Base-by-base conservation (phyloP, 768 basidiomycete genomes). In the Paxillus involutus region DNA sequence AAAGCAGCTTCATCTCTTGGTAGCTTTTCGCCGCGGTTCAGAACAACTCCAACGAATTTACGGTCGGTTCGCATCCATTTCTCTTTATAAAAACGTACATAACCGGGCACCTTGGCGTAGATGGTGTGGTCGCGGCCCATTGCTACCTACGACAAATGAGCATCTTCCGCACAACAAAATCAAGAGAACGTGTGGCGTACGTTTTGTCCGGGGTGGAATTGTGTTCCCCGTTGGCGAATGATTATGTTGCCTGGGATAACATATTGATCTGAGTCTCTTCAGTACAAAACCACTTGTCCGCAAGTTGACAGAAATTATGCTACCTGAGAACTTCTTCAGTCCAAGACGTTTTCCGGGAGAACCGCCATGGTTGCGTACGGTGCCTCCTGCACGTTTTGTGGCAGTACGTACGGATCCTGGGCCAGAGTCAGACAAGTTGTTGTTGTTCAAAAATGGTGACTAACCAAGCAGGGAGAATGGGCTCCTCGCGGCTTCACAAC, bases 161-260 rank as follows among this genome's bases (percentile, higher is more conserved):
- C 24, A 32, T 35, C 40, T 21, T 11, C n/a, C 10, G 26, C 17
- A 48, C 19, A 24, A 45, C 51, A 36, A 44, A 30, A 40, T 17
- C 43, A 51, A 45, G 47, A 44, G 37, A 49, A 33, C 32, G 30
- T 32, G 48, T n/a, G 41, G 74, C 87, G 52, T 71, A 94, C 95
- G 71, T 98, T 86, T 69, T 94, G 94, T 1, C 95, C 96, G 5
- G 96, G 86, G 67, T 96, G 94, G 74, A 97, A 96, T 47, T 88
- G 77, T 0, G 89, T 89, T 9, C 97, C 97, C 59, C 97, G 82
- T 71, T 99, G 97, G 43, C 97, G 83, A 32, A 98, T 86, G 66
- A 99, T 90, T 62, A 99, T 98, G 75, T 96, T 92, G 41, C 97
- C 97, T 9, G 97, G 92, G 24, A 91, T 81, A 24, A 98, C 94